Conservation (phyloP, 2,329 filamentous ascomycete species). For the Cytospora paraplurivora region DNA sequence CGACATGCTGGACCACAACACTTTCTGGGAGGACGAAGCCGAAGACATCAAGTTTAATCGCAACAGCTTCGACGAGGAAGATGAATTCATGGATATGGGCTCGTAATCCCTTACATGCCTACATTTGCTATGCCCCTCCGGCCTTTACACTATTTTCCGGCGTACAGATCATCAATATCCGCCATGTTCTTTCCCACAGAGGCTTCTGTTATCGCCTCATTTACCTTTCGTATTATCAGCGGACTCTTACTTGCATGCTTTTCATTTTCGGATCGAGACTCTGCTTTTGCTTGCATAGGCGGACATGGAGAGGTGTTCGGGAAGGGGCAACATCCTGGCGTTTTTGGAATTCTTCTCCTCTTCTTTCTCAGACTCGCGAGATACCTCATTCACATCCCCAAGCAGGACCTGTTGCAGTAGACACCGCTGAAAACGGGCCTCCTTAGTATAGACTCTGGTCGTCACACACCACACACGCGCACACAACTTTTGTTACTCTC, state of each 20-base stretch:
- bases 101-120: constrained; percentile 32
- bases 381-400: constrained; percentile 12
- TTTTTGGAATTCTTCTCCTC: constrained; percentile 7
- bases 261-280: constrained; percentile 10
- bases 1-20: constrained; percentile 28
- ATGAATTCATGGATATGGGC: constrained; percentile 83
- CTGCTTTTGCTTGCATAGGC: constrained; percentile 29
- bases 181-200: neutral
- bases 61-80: constrained; percentile 63
- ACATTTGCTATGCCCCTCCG: neutral
- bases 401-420: constrained; percentile 6
- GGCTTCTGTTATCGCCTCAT: neutral
- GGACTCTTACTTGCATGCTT: neutral
- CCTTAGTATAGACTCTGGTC: constrained; percentile 18
- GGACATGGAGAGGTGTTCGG: constrained; percentile 28
- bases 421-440: constrained; percentile 12
- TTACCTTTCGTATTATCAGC: neutral
- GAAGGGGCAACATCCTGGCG: constrained; percentile 34
- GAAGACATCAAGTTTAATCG: constrained; percentile 72
- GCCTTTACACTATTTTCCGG: neutral
- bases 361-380: constrained; percentile 12
- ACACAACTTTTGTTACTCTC: neutral
- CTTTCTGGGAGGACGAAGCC: constrained; percentile 34
- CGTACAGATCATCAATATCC: neutral
- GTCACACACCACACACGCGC: constrained; percentile 22